Conservation (phyloP, 176 grass and related monocot species). For the Lolium perenne region DNA sequence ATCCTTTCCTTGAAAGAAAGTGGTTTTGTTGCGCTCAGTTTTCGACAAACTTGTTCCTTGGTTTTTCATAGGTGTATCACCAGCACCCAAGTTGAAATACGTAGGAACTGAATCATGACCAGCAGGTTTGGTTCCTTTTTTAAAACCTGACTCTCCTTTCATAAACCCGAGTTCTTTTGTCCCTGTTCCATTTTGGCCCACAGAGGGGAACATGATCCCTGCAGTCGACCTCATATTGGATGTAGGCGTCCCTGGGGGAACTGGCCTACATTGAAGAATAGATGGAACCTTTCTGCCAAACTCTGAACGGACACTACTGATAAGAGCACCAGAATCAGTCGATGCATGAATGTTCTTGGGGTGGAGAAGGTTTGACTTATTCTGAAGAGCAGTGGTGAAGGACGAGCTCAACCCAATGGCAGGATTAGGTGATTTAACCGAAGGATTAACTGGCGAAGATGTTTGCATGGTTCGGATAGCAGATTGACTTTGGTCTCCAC, state of each 20-base stretch:
- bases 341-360: constrained; percentile 40
- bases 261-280: constrained; percentile 53
- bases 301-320: constrained; percentile 35
- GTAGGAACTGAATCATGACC: constrained; percentile 44
- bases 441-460: constrained; percentile 50
- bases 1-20: constrained; percentile 48
- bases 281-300: constrained; percentile 61
- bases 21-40: constrained; percentile 46
- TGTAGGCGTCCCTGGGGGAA: constrained; percentile 38
- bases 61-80: constrained; percentile 51
- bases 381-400: constrained; percentile 50
- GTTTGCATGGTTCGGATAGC: constrained; percentile 38
- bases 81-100: constrained; percentile 51
- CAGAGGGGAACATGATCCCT: constrained; percentile 43
- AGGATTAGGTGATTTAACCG: constrained; percentile 43
- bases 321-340: constrained; percentile 40
- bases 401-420: constrained; percentile 36
- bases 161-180: constrained; percentile 48
- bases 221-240: constrained; percentile 49
- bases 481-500: constrained; percentile 51
- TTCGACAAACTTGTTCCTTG: constrained; percentile 44
- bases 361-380: constrained; percentile 37
- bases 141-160: constrained; percentile 47
- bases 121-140: constrained; percentile 44
- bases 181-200: constrained; percentile 42